phyloP scores from a whole-genome alignment of 306 rosid species.

The Vicia faba region DNA sequence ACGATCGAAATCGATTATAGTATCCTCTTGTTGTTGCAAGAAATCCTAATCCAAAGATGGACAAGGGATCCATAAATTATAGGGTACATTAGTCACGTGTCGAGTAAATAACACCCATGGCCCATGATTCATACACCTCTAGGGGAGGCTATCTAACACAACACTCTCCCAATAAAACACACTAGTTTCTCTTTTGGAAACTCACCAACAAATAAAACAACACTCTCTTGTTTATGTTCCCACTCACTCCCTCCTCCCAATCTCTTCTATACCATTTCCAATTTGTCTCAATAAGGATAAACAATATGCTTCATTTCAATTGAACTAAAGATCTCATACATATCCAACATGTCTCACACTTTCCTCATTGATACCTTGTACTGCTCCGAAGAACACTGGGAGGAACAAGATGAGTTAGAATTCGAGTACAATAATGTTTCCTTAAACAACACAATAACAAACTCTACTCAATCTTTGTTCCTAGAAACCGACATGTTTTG shows the following conservation, averaged over 20 bases:
- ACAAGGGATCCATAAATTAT: background rate
- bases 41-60: background rate
- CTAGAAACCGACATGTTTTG: constrained; percentile 66
- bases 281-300: background rate
- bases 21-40: too few relatives aligned
- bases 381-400: constrained; percentile 75
- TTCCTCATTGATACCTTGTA: constrained; percentile 56
- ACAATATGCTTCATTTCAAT: background rate
- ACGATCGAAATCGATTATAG: too few relatives aligned
- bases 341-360: background rate
- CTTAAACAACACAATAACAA: constrained; percentile 17
- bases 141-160: background rate
- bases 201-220: background rate
- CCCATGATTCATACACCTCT: background rate
- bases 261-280: background rate
- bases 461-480: constrained; percentile 30
- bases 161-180: background rate
- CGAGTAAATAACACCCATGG: background rate
- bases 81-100: constrained; percentile 7
- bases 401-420: constrained; percentile 42
- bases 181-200: background rate
- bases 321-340: background rate
- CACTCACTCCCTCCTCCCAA: background rate
- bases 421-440: constrained; percentile 7
- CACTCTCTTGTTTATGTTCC: background rate